A percentile compares a stretch with the other conserved stretches of the same genome.
phyloP scores from a whole-genome alignment of 352 stramenopile species.

The Phytophthora crassamura region DNA sequence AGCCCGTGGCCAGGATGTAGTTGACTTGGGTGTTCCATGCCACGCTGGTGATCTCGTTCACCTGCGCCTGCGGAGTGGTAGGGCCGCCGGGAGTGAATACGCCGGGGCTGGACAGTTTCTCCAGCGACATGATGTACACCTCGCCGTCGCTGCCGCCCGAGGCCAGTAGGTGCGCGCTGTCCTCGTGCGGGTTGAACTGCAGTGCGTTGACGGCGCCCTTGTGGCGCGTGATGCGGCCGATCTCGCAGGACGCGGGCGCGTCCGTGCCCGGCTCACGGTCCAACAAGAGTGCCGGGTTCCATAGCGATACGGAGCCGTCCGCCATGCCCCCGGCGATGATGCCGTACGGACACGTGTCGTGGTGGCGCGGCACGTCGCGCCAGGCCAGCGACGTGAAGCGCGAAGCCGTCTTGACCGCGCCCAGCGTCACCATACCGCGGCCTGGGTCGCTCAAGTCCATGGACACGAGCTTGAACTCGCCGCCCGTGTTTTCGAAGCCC shows the following conservation, averaged over 20 bases:
- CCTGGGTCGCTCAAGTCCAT: slow-evolving; percentile 89
- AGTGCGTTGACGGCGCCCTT: slow-evolving; percentile 93
- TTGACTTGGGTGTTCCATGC: slow-evolving; percentile 98
- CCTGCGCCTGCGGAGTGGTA: slow-evolving; percentile 62
- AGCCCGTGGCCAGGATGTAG: slow-evolving; percentile 97
- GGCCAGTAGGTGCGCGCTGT: slow-evolving; percentile 93
- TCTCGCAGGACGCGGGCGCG: slow-evolving; percentile 57
- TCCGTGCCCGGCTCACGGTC: slow-evolving; percentile 53
- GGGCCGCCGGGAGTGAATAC: slow-evolving; percentile 91
- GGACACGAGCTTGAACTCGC: slow-evolving; percentile 96
- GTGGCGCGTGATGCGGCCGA: slow-evolving; percentile 84
- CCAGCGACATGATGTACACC: slow-evolving; percentile 96
- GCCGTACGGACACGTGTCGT: slow-evolving; percentile 84
- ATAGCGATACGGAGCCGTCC: slow-evolving; percentile 96
- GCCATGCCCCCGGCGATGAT: slow-evolving; percentile 97
- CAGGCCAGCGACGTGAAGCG: slow-evolving; percentile 96
- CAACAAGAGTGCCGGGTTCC: slow-evolving; percentile 93
- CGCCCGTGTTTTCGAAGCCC: slow-evolving; percentile 98
- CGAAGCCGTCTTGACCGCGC: slow-evolving; percentile 89
- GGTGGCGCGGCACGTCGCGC: slow-evolving; percentile 85
- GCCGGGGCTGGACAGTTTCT: slow-evolving; percentile 89
- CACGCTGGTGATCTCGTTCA: slow-evolving; percentile 91
- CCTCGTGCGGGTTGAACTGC: slow-evolving; percentile 96
- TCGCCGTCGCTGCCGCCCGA: slow-evolving; percentile 94
- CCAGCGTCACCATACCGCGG: slow-evolving; percentile 79